phyloP scores from a whole-genome alignment of 164 flowering plant genomes.

The Brasenia schreberi region DNA sequence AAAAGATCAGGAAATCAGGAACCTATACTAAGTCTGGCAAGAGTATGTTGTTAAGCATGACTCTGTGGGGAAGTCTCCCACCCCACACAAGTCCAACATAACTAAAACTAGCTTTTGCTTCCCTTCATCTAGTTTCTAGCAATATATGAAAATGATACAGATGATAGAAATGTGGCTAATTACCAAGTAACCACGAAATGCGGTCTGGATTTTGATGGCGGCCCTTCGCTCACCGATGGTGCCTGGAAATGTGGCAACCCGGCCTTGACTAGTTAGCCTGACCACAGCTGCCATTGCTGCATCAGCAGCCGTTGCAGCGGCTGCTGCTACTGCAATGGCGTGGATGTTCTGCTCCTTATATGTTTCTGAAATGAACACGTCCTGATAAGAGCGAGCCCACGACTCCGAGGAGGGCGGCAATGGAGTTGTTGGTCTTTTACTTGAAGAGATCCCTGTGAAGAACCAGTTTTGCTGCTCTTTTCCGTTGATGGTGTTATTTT shows the following conservation, averaged over 20 bases:
- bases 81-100: too few species aligned
- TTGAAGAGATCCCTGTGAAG: slow-evolving; percentile 31
- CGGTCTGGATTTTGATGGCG: slow-evolving; percentile 60
- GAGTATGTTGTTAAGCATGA: too few species aligned
- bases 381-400: slow-evolving; percentile 30
- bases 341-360: slow-evolving; percentile 29
- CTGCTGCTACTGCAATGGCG: slow-evolving; percentile 55
- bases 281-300: slow-evolving; percentile 49
- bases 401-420: slow-evolving; percentile 2
- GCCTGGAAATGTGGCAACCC: slow-evolving; percentile 7
- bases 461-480: slow-evolving; percentile 60
- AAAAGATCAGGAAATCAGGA: too few species aligned
- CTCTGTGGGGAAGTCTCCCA: too few species aligned
- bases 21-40: too few species aligned
- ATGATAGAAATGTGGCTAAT: neutral
- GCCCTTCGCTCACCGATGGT: slow-evolving; percentile 23
- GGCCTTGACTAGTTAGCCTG: slow-evolving; percentile 37
- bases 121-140: too few species aligned
- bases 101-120: too few species aligned
- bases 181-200: slow-evolving; percentile 81
- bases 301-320: slow-evolving; percentile 42
- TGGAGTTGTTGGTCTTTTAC: neutral
- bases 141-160: neutral
- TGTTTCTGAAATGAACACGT: slow-evolving; percentile 26
- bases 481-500: slow-evolving; percentile 16